A percentile compares a stretch with the other conserved stretches of the same genome.
These are phyloP conservation scores for Chlorencoelia australis DNA, from an alignment of 2,329 filamentous ascomycete genomes.

Conservation along the genomic window DNA sequence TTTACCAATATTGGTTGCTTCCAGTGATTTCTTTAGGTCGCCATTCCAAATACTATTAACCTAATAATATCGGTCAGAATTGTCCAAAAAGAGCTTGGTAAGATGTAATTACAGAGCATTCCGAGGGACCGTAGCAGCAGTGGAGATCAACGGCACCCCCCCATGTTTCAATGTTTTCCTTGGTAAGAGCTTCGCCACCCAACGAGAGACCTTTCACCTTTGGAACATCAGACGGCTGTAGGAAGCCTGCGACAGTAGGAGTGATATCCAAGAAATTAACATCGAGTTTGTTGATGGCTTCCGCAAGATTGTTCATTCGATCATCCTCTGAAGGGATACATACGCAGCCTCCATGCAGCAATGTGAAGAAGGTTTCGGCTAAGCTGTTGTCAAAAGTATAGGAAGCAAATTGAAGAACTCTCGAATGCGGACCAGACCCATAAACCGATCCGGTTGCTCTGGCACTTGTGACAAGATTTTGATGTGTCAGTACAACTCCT, in stretches of 20 bases:
- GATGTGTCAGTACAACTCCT: conserved; percentile 4
- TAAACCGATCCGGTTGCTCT: conserved; percentile 2
- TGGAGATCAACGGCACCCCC: conserved; percentile 7
- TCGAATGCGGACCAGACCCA: conserved; percentile 1
- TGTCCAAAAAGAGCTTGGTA: too few species aligned
- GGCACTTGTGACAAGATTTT: conserved; percentile 1
- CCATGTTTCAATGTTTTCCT: conserved; percentile 27
- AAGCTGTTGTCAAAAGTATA: conserved; percentile 17
- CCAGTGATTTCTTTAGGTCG: conserved; percentile 1
- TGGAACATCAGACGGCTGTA: conserved; percentile 27
- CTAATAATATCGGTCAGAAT: too few species aligned
- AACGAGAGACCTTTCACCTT: conserved; percentile 12
- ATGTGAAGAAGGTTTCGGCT: conserved; percentile 14
- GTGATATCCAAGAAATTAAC: conserved; percentile 15
- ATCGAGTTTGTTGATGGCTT: conserved; percentile 9
- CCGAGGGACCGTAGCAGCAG: conserved; percentile 3
- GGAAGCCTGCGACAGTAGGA: conserved; percentile 18
- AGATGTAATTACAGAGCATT: background rate
- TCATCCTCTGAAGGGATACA: conserved; percentile 19
- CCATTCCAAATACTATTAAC: background rate
- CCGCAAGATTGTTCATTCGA: conserved; percentile 10
- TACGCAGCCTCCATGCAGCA: conserved; percentile 14
- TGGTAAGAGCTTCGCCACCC: conserved; percentile 13
- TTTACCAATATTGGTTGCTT: conserved; percentile 4
- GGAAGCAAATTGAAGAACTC: conserved; percentile 13